Evolutionary conservation across 1,139 yeast species (phyloP), one percentile per base, ranked within the genome.

Genomic region (Meyerozyma elateridarum): DNA sequence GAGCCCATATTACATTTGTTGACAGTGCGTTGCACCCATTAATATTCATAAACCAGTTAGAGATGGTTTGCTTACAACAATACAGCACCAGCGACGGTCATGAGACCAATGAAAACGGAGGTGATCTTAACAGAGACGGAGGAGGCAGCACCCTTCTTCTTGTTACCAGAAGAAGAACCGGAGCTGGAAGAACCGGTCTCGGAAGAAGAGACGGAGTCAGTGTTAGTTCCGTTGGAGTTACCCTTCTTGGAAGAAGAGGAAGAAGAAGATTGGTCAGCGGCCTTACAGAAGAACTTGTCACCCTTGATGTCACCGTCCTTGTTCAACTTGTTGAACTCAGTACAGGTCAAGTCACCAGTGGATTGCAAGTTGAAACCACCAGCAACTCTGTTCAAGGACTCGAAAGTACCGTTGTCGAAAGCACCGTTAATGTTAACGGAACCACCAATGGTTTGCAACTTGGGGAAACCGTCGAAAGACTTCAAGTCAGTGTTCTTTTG

Each of bases 331-430:
- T 81, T 75, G 73, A 87, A 87, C 39, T 75, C 70, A 44, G 71
- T 61, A 76, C 97, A 91, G 66, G 85, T 76, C 65, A 87, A 79
- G 52, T 80, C 79, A 58, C 84, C 83, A 39, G 62, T 55, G 39
- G 95, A 75, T 58, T 81, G 81, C 57, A 91, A 72, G 54, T 68
- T 67, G 67, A 89, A 93, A 61, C 95, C 96, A 75, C 98, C 98
- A 60, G 77, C 75, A 54, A 91, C 95, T 52, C 81, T 75, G 49
- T 64, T 68, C 59, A 91, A 76, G 27, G 75, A 54, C 46, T 79
- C 76, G 59, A 91, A 74, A 44, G 85, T 66, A 58, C 94, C 91
- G 54, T 80, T 73, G 59, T 78, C 70, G 65, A 89, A 87, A 60
- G 75, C 64, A 71, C 98, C 98, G 47, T 62, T 64, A 46, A 88